phyloP scores from a whole-genome alignment of 1,284 basidiomycete species.

The Mrakiaceae sp. region DNA sequence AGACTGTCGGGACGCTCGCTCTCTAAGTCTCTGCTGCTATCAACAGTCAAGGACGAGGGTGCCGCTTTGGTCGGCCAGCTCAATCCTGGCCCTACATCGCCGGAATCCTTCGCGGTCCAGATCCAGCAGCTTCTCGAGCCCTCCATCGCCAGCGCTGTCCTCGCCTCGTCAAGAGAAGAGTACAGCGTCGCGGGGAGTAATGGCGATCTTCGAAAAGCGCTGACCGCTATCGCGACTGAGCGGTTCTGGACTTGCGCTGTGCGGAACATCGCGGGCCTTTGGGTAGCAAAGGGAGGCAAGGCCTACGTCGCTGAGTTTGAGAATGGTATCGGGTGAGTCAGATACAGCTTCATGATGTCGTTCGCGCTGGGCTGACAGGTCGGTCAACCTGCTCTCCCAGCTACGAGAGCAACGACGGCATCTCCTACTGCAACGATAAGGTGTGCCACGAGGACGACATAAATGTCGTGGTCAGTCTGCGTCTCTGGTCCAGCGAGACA shows the following conservation, averaged over 20 bases:
- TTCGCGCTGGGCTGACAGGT: neutral
- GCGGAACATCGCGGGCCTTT: neutral
- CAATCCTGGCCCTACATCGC: neutral
- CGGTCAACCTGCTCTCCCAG: neutral
- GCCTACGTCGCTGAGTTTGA: conserved; percentile 13
- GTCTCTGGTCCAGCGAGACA: neutral
- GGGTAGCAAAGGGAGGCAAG: neutral
- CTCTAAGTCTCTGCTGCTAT: conserved; percentile 16
- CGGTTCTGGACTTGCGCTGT: conserved; percentile 12
- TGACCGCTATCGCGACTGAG: conserved; percentile 7
- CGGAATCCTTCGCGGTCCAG: neutral
- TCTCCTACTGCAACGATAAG: conserved; percentile 1
- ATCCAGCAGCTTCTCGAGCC: neutral
- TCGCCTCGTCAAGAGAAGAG: neutral
- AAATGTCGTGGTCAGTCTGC: neutral
- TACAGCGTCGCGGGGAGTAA: neutral
- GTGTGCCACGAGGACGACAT: conserved; percentile 17
- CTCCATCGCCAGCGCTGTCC: neutral
- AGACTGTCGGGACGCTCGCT: conserved; percentile 22
- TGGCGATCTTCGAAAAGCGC: conserved; percentile 2
- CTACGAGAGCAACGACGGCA: neutral
- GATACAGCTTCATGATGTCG: neutral
- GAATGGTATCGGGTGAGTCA: neutral
- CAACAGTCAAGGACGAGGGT: conserved; percentile 11
- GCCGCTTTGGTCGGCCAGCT: neutral